Base-by-base conservation (phyloP, 2,329 filamentous ascomycete species). In the Sarocladium oryzae region DNA sequence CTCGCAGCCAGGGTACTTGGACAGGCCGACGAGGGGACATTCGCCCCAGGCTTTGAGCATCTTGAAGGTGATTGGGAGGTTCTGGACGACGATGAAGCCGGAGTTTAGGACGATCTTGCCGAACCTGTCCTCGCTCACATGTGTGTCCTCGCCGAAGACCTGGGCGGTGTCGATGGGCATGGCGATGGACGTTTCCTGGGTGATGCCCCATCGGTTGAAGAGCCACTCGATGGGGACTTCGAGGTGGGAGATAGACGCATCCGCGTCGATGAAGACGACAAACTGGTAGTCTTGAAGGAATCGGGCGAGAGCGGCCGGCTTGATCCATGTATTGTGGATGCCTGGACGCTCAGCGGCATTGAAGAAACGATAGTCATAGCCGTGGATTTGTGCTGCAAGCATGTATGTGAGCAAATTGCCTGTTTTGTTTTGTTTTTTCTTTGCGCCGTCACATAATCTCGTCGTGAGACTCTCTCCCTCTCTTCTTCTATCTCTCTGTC, bases 351-450 rank as follows among this genome's bases (percentile, higher is more conserved):
- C 63, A 24, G 68, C 63, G 4, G 69, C 69, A 52, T 66, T 68
- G 32, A 75, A 66, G 49, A 74, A 68, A 26, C 72, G 71, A 58
- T 76, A 76, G 48, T 74, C 69, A 58, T 75, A 75, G 4, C 72
- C 72, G 56, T 76, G 74, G 41, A 76, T 73, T 56, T 62, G 56
- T 7, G 61, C 60, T 62, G n/a, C 11, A 24, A 20, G 13, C 8
- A 23, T 20, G 38, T 43, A 21, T 6, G 38, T 10, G 20, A 15
- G 7, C 8, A 33, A 11, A 57, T 61, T 61, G 16, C 69, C 69
- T 68, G 55, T 30, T 4, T 36, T 40, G 15, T 6, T 16, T 10
- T 16, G 37, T 13, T 16, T 37, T 18, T 37, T 15, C 11, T 18
- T 16, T 10, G n/a, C 49, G 13, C 38, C 2, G 20, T n/a, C n/a